Percentiles rank a stretch among this genome's conserved stretches.
phyloP scores from a whole-genome alignment of 1,139 yeast species.

The Arxiozyma heterogenica region DNA sequence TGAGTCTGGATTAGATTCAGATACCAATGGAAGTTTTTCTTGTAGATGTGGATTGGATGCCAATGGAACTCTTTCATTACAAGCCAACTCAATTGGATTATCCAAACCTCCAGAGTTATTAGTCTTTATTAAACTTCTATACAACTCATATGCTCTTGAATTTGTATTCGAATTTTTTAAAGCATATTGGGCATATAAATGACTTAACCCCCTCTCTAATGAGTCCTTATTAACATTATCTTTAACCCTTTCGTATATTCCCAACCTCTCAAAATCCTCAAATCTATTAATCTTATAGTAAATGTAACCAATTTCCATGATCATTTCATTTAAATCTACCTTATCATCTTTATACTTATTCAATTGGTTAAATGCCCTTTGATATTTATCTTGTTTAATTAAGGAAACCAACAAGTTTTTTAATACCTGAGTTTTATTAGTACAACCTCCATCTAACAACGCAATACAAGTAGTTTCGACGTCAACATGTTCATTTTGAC shows the following conservation, averaged over 20 bases:
- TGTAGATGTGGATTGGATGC: constrained; percentile 12
- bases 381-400: constrained; percentile 63
- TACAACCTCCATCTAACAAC: constrained; percentile 34
- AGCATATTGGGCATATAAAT: constrained; percentile 74
- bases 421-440: constrained; percentile 36
- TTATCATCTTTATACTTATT: constrained; percentile 24
- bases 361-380: constrained; percentile 44
- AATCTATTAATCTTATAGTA: constrained; percentile 51
- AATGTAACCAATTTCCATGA: constrained; percentile 57
- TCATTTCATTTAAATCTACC: background rate
- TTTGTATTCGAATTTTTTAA: constrained; percentile 55
- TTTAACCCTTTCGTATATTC: constrained; percentile 24
- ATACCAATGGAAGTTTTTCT: constrained; percentile 17
- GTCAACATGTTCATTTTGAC: constrained; percentile 39
- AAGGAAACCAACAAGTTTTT: constrained; percentile 59
- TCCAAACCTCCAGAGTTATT: constrained; percentile 17
- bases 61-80: constrained; percentile 28
- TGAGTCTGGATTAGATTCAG: constrained; percentile 29
- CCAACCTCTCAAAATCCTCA: constrained; percentile 36
- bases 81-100: constrained; percentile 47
- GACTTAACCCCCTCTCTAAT: constrained; percentile 47
- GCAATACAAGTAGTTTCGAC: constrained; percentile 39
- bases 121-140: constrained; percentile 39
- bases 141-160: constrained; percentile 45
- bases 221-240: constrained; percentile 18